Conservation (phyloP, 2,329 filamentous ascomycete species). For the Scorias spongiosa region DNA sequence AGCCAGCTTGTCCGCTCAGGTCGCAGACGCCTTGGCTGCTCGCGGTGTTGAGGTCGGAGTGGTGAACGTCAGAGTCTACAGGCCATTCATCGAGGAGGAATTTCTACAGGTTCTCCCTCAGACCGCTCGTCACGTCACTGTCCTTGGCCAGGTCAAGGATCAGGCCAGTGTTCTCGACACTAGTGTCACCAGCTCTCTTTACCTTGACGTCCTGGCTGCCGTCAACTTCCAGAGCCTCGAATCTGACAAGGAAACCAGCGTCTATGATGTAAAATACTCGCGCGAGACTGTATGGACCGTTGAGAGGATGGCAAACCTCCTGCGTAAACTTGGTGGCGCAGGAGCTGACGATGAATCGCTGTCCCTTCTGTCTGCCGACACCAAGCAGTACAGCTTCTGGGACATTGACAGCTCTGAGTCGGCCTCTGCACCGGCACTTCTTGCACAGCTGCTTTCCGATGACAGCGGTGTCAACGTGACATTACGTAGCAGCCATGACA, state of each 20-base stretch:
- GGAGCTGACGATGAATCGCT: constrained; percentile 21
- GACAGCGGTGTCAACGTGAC: constrained; percentile 48
- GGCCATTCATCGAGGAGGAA: constrained; percentile 86
- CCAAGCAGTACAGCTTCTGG: constrained; percentile 90
- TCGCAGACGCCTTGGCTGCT: constrained; percentile 55
- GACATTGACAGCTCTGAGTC: constrained; percentile 63
- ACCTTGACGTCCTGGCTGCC: constrained; percentile 78
- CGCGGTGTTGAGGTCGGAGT: constrained; percentile 69
- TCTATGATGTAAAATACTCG: constrained; percentile 82
- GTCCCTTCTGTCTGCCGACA: constrained; percentile 32
- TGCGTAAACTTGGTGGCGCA: constrained; percentile 29
- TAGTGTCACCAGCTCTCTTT: constrained; percentile 69
- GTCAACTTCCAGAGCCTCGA: constrained; percentile 63
- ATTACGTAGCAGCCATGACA: constrained; percentile 44
- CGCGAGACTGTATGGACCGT: constrained; percentile 52
- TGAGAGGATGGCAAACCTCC: constrained; percentile 33
- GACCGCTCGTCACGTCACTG: constrained; percentile 59
- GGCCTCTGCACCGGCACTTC: constrained; percentile 45
- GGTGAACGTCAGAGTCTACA: constrained; percentile 82
- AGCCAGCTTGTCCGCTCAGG: constrained; percentile 69
- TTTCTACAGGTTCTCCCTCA: constrained; percentile 71
- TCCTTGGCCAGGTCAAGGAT: constrained; percentile 76
- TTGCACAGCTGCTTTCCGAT: constrained; percentile 44
- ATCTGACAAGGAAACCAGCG: constrained; percentile 41
- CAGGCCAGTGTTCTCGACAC: constrained; percentile 58